A percentile compares a stretch with the other conserved stretches of the same genome.
Conservation (phyloP, 2,329 filamentous ascomycete species). For the Colletotrichum lupini region DNA sequence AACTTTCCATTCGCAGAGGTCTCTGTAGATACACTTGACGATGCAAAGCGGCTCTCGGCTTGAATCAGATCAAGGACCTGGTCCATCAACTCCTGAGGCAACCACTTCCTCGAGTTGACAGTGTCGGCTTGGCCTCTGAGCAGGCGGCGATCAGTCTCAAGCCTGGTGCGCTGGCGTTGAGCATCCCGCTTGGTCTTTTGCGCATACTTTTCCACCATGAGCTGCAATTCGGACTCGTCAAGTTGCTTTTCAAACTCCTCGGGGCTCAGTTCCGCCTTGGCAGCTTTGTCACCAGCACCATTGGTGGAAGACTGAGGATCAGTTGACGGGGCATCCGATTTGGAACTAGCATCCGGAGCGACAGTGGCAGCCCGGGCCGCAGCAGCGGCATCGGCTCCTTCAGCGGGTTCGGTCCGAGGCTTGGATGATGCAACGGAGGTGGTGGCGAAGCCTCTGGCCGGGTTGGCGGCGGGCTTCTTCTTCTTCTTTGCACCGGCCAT, state of each 20-base stretch:
- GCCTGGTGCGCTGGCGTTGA: constrained; percentile 77
- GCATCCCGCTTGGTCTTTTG: constrained; percentile 84
- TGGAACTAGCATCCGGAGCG: constrained; percentile 1
- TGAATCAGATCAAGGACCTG: constrained; percentile 80
- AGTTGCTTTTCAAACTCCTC: constrained; percentile 92
- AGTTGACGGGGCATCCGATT: constrained; percentile 44
- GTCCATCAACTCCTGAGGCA: constrained; percentile 82
- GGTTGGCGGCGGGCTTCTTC: constrained; percentile 89
- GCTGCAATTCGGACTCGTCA: constrained; percentile 89
- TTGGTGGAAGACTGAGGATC: constrained; percentile 37
- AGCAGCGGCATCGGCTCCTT: constrained; percentile 41
- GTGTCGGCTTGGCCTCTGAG: constrained; percentile 82
- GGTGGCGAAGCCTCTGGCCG: constrained; percentile 92
- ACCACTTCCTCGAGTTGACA: constrained; percentile 80
- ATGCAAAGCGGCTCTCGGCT: constrained; percentile 70
- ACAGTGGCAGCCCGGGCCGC: constrained; percentile 3
- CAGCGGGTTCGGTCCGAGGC: constrained; percentile 69
- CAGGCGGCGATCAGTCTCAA: constrained; percentile 87
- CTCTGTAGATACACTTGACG: constrained; percentile 61
- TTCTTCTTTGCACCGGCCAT: constrained; percentile 87
- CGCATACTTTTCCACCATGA: constrained; percentile 86
- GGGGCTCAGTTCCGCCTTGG: constrained; percentile 71
- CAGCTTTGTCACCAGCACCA: constrained; percentile 38
- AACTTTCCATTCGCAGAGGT: constrained; percentile 57
- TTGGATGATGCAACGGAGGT: constrained; percentile 87